Evolutionary conservation across 129 eudicot genomes (phyloP).

Genomic region (Dittrichia graveolens): DNA sequence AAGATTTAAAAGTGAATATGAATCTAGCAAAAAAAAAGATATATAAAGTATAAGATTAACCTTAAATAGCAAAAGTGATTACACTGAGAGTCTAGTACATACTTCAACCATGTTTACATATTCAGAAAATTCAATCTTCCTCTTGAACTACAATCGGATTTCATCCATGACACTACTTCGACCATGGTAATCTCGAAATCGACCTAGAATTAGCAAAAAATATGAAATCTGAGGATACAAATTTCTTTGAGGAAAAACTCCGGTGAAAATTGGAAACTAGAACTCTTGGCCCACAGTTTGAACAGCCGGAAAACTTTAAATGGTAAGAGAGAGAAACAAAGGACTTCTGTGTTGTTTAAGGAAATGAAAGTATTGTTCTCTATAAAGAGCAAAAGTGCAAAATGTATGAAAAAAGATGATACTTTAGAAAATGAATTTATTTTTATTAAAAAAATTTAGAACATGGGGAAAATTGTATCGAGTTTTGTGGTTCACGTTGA

Average conservation of each 20-base stretch:
- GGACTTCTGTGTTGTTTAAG: slow-evolving; percentile 21
- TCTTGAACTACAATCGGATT: neutral
- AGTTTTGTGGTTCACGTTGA: no score
- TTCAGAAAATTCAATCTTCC: no score
- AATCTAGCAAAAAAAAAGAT: neutral
- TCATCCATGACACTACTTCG: no score
- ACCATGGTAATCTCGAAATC: neutral
- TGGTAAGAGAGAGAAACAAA: slow-evolving; percentile 1
- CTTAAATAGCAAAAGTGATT: neutral
- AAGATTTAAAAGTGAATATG: no score
- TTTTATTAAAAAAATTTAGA: no score
- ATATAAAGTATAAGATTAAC: neutral
- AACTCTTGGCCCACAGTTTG: neutral
- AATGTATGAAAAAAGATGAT: slow-evolving; percentile 1
- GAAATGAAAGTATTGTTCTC: slow-evolving; percentile 5
- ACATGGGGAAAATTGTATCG: no score
- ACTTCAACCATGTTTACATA: slow-evolving; percentile 30
- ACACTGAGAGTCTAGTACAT: neutral
- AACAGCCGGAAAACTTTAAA: neutral
- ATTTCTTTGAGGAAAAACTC: neutral
- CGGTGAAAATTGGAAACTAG: neutral
- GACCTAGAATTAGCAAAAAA: neutral
- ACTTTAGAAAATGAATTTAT: no score
- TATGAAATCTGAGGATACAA: neutral
- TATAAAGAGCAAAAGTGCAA: slow-evolving; percentile 27